A percentile compares a stretch with the other conserved stretches of the same genome.
phyloP scores from a whole-genome alignment of 1,139 yeast species.

The Taphrina confusa region DNA sequence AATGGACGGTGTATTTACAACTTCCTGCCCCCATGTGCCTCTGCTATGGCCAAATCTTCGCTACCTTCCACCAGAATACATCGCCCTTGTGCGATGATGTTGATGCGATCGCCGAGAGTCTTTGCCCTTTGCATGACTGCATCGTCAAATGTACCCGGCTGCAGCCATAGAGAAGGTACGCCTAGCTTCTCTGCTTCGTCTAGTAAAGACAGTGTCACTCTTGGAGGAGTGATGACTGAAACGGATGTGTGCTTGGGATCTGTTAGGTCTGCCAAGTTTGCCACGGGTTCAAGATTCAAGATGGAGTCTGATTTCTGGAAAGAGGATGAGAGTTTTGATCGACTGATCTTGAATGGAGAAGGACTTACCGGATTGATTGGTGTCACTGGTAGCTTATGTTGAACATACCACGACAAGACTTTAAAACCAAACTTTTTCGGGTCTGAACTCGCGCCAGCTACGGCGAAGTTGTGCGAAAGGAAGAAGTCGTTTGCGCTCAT shows the following conservation, averaged over 20 bases:
- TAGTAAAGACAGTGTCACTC: conserved; percentile 55
- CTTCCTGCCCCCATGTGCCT: conserved; percentile 27
- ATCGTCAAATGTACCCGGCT: conserved; percentile 67
- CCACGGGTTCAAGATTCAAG: conserved; percentile 46
- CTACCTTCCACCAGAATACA: conserved; percentile 75
- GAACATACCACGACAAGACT: conserved; percentile 67
- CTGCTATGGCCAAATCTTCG: conserved; percentile 48
- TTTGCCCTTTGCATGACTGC: conserved; percentile 55
- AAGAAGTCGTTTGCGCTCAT: conserved; percentile 43
- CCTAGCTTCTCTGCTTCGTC: conserved; percentile 48
- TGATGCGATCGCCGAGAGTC: conserved; percentile 43
- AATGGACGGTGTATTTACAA: neutral
- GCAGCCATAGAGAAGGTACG: conserved; percentile 73
- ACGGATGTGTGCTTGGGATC: conserved; percentile 43
- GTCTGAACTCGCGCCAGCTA: conserved; percentile 72
- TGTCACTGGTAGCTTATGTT: conserved; percentile 59
- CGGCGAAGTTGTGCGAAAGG: conserved; percentile 61
- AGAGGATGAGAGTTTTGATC: neutral
- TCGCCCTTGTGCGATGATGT: conserved; percentile 59
- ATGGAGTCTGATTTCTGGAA: conserved; percentile 54
- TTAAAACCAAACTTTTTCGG: conserved; percentile 69
- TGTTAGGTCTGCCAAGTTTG: conserved; percentile 34
- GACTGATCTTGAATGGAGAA: conserved; percentile 12
- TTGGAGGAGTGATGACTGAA: conserved; percentile 72
- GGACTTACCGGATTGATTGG: conserved; percentile 59